Percentiles rank a stretch among this genome's conserved stretches.
Evolutionary conservation across 78 protist species (phyloP).

Genomic region (Monosiga brevicollis): DNA sequence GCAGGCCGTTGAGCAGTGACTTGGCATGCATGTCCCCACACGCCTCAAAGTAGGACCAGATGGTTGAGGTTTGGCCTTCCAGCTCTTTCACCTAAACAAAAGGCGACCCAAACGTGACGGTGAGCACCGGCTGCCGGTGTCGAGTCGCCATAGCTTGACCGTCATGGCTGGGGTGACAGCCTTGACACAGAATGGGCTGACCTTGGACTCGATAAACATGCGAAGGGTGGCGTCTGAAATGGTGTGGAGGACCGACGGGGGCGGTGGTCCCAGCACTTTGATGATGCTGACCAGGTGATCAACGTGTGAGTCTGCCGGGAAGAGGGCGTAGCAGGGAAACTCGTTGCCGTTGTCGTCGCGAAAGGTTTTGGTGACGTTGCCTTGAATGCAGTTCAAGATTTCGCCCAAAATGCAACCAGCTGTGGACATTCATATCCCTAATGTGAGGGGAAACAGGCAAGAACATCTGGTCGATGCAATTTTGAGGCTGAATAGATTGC

Average conservation of each 20-base stretch:
- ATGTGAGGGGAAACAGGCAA: neutral
- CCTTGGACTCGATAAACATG: neutral
- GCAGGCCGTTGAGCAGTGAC: no score
- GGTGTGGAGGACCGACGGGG: neutral
- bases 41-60: no score
- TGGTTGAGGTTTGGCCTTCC: no score
- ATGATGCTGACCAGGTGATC: neutral
- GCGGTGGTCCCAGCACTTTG: neutral
- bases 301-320: neutral
- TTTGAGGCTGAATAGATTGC: neutral
- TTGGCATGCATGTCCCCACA: no score
- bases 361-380: neutral
- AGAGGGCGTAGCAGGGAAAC: neutral
- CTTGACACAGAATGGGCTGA: neutral
- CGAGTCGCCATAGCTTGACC: no score
- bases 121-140: no score
- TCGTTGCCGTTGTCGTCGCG: neutral
- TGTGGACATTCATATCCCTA: neutral
- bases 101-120: no score
- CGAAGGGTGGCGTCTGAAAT: neutral
- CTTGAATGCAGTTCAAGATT: neutral
- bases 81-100: no score
- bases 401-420: neutral
- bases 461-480: neutral
- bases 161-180: no score